Percentiles rank a stretch among this genome's conserved stretches.
Conservation (phyloP, 257 asterid species). For the Solanum raphanifolium region DNA sequence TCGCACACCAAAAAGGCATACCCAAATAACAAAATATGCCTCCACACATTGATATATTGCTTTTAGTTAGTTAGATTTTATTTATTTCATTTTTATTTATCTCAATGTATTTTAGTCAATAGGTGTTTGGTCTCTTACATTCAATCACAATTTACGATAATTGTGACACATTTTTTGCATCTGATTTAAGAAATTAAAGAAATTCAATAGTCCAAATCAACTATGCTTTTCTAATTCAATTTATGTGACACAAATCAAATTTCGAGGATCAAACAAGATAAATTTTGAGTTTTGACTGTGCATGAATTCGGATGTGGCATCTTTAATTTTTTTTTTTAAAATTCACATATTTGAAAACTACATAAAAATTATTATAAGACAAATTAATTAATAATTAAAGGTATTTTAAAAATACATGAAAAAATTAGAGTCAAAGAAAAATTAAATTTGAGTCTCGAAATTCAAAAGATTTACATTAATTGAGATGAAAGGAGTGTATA, state of each 20-base stretch:
- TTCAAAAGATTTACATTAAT: too few species aligned
- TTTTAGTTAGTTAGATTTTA: not conserved
- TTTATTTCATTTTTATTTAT: not conserved
- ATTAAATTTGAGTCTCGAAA: too few species aligned
- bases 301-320: not conserved
- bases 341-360: too few species aligned
- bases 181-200: not conserved
- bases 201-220: not conserved
- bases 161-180: not conserved
- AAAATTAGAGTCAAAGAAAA: too few species aligned
- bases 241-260: not conserved
- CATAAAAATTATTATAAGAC: not conserved
- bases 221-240: too few species aligned
- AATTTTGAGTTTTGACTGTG: too few species aligned
- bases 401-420: too few species aligned
- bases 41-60: not conserved
- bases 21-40: not conserved
- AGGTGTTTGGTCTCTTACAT: not conserved
- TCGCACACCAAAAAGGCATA: not conserved
- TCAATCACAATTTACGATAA: too few species aligned
- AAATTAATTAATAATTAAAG: too few species aligned
- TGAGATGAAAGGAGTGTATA: not conserved
- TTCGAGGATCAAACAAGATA: rapidly evolving
- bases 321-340: too few species aligned
- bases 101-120: not conserved